Evolutionary conservation across 2,329 filamentous ascomycete genomes (phyloP).

Genomic region (Talaromyces pinophilus): DNA sequence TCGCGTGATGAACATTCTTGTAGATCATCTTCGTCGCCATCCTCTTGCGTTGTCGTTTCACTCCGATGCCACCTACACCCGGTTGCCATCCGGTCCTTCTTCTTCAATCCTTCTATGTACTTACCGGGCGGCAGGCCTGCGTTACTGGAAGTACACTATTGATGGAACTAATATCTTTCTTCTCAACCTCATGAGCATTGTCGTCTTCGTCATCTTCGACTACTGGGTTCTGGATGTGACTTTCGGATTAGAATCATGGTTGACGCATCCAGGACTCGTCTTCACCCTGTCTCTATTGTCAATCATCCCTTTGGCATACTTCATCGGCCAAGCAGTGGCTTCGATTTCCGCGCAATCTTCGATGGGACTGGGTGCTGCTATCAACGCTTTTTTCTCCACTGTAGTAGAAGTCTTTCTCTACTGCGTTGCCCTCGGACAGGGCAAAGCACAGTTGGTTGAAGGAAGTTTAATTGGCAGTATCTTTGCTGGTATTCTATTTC

Average conservation of each 20-base stretch:
- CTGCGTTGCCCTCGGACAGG: slow-evolving; percentile 87
- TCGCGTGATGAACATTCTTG: slow-evolving; percentile 84
- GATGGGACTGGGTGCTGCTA: slow-evolving; percentile 94
- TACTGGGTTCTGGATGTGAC: slow-evolving; percentile 74
- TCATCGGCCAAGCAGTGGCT: slow-evolving; percentile 96
- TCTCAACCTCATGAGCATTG: slow-evolving; percentile 91
- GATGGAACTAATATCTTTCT: slow-evolving; percentile 99
- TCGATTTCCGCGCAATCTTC: slow-evolving; percentile 98
- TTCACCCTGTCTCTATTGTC: slow-evolving; percentile 83
- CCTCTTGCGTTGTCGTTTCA: slow-evolving; percentile 92
- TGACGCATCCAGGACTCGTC: slow-evolving; percentile 82
- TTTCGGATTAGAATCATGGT: slow-evolving; percentile 67
- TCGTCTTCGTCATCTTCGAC: slow-evolving; percentile 93
- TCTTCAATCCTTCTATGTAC: slow-evolving; percentile 92
- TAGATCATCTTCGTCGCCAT: slow-evolving; percentile 88
- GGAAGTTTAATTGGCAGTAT: slow-evolving; percentile 98
- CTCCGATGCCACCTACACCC: slow-evolving; percentile 74
- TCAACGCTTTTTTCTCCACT: slow-evolving; percentile 98
- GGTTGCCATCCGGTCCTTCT: slow-evolving; percentile 69
- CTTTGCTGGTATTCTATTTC: slow-evolving; percentile 91
- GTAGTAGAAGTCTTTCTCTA: slow-evolving; percentile 97
- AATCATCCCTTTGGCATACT: slow-evolving; percentile 95
- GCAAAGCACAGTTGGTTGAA: slow-evolving; percentile 90
- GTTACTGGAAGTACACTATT: slow-evolving; percentile 99
- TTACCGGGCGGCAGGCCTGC: slow-evolving; percentile 87